These are phyloP conservation scores for Elymus sibiricus DNA, from an alignment of 176 grass and related monocot species.

Conservation along the genomic window DNA sequence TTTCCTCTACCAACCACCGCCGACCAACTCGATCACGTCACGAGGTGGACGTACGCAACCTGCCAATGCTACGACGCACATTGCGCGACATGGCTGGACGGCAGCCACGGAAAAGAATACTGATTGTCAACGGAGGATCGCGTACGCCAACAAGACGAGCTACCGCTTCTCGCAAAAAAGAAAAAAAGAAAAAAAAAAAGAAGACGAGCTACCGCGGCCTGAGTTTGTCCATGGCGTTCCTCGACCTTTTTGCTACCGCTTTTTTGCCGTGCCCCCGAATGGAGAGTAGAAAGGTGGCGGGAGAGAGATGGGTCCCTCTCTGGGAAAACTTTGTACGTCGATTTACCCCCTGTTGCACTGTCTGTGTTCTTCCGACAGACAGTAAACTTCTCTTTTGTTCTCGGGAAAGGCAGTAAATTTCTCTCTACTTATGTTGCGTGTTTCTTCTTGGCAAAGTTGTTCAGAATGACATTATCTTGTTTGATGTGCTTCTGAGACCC, in stretches of 20 bases:
- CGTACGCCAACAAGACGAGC: not conserved
- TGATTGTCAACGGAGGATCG: slow-evolving; percentile 12
- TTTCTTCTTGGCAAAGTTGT: too few relatives aligned
- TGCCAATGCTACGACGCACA: not conserved
- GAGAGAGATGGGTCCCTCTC: not conserved
- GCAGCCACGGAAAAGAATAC: not conserved
- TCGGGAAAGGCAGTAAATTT: too few relatives aligned
- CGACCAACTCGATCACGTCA: not conserved
- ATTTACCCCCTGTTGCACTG: too few relatives aligned
- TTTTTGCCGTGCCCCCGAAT: slow-evolving; percentile 18
- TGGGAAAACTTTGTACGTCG: not conserved
- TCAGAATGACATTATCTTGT: not conserved
- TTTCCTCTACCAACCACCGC: slow-evolving; percentile 8
- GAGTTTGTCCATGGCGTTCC: not conserved
- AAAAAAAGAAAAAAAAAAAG: too few relatives aligned
- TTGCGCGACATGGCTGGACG: not conserved
- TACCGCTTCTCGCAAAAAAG: too few relatives aligned
- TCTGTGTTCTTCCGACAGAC: too few relatives aligned
- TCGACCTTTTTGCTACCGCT: not conserved
- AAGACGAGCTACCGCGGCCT: not conserved
- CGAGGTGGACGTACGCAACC: not conserved
- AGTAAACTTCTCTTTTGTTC: too few relatives aligned
- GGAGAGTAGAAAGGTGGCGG: slow-evolving; percentile 9
- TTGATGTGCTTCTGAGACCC: not conserved
- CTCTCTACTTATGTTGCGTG: too few relatives aligned